These are phyloP conservation scores for Penicillium crystallinum DNA, from an alignment of 495 filamentous ascomycete genomes.

Conservation along the genomic window DNA sequence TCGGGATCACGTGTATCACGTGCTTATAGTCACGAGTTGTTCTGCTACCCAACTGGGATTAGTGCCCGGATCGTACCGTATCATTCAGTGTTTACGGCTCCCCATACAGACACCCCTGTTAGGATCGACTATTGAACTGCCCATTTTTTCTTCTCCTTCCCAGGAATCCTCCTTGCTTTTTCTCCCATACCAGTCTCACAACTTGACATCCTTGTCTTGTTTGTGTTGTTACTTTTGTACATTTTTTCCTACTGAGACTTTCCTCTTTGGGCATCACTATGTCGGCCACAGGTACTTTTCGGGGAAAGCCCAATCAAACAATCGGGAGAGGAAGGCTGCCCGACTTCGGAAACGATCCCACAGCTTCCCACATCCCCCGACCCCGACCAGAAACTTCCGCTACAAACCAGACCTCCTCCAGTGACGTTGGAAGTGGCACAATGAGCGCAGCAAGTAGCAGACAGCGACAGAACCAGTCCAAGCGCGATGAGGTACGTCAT, in stretches of 20 bases:
- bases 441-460: conserved; percentile 71
- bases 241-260: conserved; percentile 15
- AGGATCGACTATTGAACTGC: conserved; percentile 24
- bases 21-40: neutral
- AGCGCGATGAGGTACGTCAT: conserved; percentile 87
- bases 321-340: conserved; percentile 61
- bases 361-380: conserved; percentile 71
- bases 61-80: conserved; percentile 23
- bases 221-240: conserved; percentile 14
- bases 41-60: conserved; percentile 6
- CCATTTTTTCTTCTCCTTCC: conserved; percentile 13
- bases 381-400: conserved; percentile 66
- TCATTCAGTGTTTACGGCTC: conserved; percentile 19
- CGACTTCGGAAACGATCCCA: conserved; percentile 61
- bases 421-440: conserved; percentile 47
- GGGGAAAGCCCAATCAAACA: conserved; percentile 44
- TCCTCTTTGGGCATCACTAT: conserved; percentile 35
- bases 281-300: conserved; percentile 54
- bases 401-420: conserved; percentile 54
- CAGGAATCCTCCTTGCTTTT: conserved; percentile 14
- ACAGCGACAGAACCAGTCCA: conserved; percentile 88
- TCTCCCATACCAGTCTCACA: conserved; percentile 16
- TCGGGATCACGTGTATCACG: conserved; percentile 1
- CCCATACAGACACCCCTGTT: conserved; percentile 25
- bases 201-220: conserved; percentile 12